Percentiles rank a stretch among this genome's conserved stretches.
Evolutionary conservation across 1,284 basidiomycete genomes (phyloP).

Genomic region (Salmacisia buchloeana): DNA sequence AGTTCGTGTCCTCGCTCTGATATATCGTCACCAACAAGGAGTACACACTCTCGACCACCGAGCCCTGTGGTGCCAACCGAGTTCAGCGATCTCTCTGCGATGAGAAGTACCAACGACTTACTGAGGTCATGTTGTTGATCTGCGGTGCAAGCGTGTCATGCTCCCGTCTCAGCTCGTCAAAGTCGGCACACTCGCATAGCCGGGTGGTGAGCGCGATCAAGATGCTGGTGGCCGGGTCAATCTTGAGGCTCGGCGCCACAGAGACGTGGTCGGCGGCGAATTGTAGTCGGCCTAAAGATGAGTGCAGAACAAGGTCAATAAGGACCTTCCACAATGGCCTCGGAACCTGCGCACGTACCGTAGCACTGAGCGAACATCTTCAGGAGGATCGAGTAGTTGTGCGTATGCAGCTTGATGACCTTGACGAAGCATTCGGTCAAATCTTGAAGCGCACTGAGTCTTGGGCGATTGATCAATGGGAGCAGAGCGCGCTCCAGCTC

Average conservation of each 20-base stretch:
- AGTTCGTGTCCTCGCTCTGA: conserved; percentile 58
- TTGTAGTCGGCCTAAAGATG: conserved; percentile 15
- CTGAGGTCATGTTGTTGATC: conserved; percentile 18
- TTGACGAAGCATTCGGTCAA: conserved; percentile 84
- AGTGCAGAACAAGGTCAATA: conserved; percentile 14
- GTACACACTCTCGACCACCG: conserved; percentile 78
- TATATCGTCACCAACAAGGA: conserved; percentile 66
- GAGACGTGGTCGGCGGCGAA: conserved; percentile 49
- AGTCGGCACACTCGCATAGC: conserved; percentile 79
- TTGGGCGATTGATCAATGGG: conserved; percentile 71
- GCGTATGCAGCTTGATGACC: conserved; percentile 75
- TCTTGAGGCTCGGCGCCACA: conserved; percentile 32
- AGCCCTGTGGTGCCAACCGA: conserved; percentile 63
- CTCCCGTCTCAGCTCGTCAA: conserved; percentile 66
- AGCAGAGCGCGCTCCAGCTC: conserved; percentile 78
- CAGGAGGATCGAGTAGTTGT: conserved; percentile 71
- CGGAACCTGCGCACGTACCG: background rate
- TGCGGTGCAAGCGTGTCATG: conserved; percentile 20
- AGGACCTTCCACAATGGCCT: conserved; percentile 7
- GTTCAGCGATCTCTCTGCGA: conserved; percentile 50
- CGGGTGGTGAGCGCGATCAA: conserved; percentile 53
- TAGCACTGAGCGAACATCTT: conserved; percentile 55
- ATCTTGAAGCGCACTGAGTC: conserved; percentile 59
- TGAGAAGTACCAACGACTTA: background rate
- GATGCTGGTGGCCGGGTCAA: conserved; percentile 22